Base-by-base conservation (phyloP, 2,329 filamentous ascomycete species). In the Grosmannia huntii region DNA sequence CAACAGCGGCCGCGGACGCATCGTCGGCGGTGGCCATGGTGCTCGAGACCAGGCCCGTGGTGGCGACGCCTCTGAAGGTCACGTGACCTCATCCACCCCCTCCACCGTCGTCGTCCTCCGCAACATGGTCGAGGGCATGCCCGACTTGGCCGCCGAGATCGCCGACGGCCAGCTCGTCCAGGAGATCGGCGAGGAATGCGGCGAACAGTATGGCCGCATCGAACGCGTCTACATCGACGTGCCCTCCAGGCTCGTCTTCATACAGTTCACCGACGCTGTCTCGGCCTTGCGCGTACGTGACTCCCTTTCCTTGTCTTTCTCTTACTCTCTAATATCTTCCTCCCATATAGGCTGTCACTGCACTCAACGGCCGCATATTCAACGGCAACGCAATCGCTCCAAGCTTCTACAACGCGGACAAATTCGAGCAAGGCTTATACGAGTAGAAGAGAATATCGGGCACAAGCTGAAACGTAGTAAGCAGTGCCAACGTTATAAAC, bases 151-250 rank as follows among this genome's bases (percentile, higher is more conserved):
- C 59, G 78, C 76, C n/a, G 92, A 96, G 70, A 82, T 96, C 54
- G 81, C 85, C 60, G 79, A 80, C 16, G 83, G 83, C 0, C 62
- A 62, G 59, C 74, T 99, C 55, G 85, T 92, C 64, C 92, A 97
- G 73, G 91, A 96, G 69, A 96, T 99, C 70, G 94, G 94, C 7
- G 89, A 96, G 67, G 89, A 95, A 68, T 96, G 95, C 70, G 85
- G 85, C 55, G 83, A 46, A 12, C 63, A 90, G 83, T 95, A 95
- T 68, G 90, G 91, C 19, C 81, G 83, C 51, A 87, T 96, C 5
- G 88, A 95, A 70, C 78, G 89, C 64, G 76, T 96, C 21, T 86
- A 85, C 66, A 85, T 96, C 59, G 83, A 89, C 66, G 76, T 83
- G 51, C 74, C 79, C 63, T 76, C 76, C 54, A 72, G 76, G 14